A percentile compares a stretch with the other conserved stretches of the same genome.
phyloP scores from a whole-genome alignment of 805 yeast genomes.

The Lipomyces sp. region DNA sequence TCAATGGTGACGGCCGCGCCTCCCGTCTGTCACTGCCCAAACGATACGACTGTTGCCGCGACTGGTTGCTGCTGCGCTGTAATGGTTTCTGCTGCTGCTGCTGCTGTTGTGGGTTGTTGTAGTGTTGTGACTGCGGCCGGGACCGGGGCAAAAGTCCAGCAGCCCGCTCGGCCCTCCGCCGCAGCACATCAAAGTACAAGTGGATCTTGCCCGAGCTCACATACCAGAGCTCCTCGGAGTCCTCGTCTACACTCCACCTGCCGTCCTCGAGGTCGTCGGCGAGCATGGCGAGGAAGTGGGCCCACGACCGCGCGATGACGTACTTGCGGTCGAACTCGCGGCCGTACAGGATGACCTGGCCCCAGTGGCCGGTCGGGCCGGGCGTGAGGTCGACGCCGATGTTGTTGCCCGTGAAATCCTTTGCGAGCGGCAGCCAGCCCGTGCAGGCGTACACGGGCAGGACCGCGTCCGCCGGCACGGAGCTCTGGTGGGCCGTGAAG shows the following conservation, averaged over 20 bases:
- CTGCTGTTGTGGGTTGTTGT: neutral
- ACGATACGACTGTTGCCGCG: neutral
- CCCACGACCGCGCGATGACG: slow-evolving; percentile 84
- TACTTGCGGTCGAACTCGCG: slow-evolving; percentile 89
- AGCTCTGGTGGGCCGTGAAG: slow-evolving; percentile 44
- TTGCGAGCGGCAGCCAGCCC: slow-evolving; percentile 86
- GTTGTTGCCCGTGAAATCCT: slow-evolving; percentile 87
- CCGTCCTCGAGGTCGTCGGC: slow-evolving; percentile 87
- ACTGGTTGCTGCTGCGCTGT: neutral
- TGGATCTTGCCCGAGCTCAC: slow-evolving; percentile 71
- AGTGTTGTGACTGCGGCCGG: neutral
- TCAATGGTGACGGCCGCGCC: slow-evolving; percentile 4
- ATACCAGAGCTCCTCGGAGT: slow-evolving; percentile 47
- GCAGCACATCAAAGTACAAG: slow-evolving; percentile 57
- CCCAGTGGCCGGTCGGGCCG: slow-evolving; percentile 73
- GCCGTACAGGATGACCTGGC: slow-evolving; percentile 90
- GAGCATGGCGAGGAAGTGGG: slow-evolving; percentile 75
- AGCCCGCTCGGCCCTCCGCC: slow-evolving; percentile 43
- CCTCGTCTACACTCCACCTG: slow-evolving; percentile 67
- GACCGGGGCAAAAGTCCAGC: neutral
- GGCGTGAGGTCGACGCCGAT: slow-evolving; percentile 87
- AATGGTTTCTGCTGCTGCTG: neutral
- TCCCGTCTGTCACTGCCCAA: neutral
- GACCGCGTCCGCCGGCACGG: slow-evolving; percentile 73
- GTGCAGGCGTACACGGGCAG: slow-evolving; percentile 82